Conservation (phyloP, 148 eudicot genomes). For the Arctostaphylos glauca region DNA sequence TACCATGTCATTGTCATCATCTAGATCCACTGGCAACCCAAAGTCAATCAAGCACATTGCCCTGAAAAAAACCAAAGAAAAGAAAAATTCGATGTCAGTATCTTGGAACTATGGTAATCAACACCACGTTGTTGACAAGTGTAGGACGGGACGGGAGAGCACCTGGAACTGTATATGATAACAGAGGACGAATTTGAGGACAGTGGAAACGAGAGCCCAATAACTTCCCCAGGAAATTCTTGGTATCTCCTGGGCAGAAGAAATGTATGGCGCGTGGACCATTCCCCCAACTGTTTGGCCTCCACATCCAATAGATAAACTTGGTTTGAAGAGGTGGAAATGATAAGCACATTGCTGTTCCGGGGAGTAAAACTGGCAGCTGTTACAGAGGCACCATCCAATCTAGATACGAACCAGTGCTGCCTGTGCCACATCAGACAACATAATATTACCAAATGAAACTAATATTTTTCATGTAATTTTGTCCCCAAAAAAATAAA, state of each 20-base stretch:
- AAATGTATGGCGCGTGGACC: conserved; percentile 68
- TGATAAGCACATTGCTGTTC: conserved; percentile 67
- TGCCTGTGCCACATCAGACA: conserved; percentile 51
- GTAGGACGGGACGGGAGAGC: background rate
- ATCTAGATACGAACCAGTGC: conserved; percentile 91
- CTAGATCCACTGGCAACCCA: conserved; percentile 60
- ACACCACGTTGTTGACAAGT: background rate
- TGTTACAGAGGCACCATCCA: conserved; percentile 88
- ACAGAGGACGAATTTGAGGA: conserved; percentile 60
- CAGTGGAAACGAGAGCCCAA: conserved; percentile 86
- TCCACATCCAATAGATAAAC: conserved; percentile 92
- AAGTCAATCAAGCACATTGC: conserved; percentile 92
- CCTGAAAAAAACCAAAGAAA: conserved; percentile 33
- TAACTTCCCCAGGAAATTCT: conserved; percentile 94
- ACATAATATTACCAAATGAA: background rate
- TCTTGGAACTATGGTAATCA: background rate
- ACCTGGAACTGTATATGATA: conserved; percentile 84
- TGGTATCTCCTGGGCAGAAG: conserved; percentile 65
- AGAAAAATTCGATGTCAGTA: background rate
- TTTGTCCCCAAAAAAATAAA: background rate
- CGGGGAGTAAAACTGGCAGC: conserved; percentile 85
- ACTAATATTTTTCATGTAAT: background rate
- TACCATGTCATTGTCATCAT: conserved; percentile 32
- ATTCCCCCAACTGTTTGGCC: conserved; percentile 78
- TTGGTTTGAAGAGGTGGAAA: conserved; percentile 88